A percentile compares a stretch with the other conserved stretches of the same genome.
Evolutionary conservation across 768 basidiomycete species (phyloP).

Genomic region (Sporobolomyces roseus): DNA sequence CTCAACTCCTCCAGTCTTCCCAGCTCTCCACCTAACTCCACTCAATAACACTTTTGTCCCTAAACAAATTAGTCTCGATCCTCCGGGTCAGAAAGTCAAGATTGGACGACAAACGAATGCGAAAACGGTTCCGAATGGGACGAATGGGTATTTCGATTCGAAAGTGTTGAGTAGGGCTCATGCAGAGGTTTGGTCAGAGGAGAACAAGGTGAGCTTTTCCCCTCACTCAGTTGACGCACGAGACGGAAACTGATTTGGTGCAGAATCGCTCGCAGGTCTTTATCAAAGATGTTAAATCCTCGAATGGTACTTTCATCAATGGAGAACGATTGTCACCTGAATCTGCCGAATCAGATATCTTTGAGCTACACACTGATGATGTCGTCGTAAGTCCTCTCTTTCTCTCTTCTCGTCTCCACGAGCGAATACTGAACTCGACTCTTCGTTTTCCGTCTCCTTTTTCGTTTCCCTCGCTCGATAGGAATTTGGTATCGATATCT

Average conservation of each 20-base stretch:
- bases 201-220: constrained; percentile 62
- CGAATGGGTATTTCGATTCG: constrained; percentile 95
- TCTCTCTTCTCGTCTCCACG: neutral
- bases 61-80: constrained; percentile 79
- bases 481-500: constrained; percentile 99
- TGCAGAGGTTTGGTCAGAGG: constrained; percentile 95
- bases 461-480: constrained; percentile 51
- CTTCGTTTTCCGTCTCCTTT: too few species aligned
- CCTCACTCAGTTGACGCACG: neutral
- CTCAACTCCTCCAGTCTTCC: constrained; percentile 44
- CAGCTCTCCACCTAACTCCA: constrained; percentile 66
- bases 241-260: neutral
- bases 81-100: constrained; percentile 52
- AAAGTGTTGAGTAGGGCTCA: constrained; percentile 92
- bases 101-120: constrained; percentile 94
- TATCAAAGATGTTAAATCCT: constrained; percentile 97
- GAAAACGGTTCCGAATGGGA: constrained; percentile 82
- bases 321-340: constrained; percentile 85
- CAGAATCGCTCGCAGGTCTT: constrained; percentile 67
- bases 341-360: constrained; percentile 84
- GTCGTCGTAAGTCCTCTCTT: constrained; percentile 68
- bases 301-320: constrained; percentile 98
- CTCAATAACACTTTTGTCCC: constrained; percentile 91
- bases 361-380: constrained; percentile 89
- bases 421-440: neutral